Evolutionary conservation across 2,329 filamentous ascomycete genomes (phyloP).

Genomic region (Hypoxylon sp.): DNA sequence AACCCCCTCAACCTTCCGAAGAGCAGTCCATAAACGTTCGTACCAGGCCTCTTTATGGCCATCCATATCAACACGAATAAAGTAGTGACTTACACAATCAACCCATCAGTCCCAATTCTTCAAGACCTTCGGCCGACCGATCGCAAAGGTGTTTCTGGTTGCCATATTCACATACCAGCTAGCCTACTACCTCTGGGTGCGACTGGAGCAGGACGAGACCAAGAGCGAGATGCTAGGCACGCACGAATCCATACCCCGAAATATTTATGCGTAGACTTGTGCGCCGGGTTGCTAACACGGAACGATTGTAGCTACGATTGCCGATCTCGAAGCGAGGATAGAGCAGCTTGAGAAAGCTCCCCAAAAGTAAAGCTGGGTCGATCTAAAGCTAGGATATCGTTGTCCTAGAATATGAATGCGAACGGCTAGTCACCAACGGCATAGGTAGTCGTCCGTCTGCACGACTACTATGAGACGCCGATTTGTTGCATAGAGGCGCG

Average conservation of each 20-base stretch:
- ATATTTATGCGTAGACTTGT: background rate
- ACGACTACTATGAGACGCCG: no score
- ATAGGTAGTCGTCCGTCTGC: no score
- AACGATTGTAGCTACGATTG: slow-evolving; percentile 38
- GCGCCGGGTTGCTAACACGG: slow-evolving; percentile 17
- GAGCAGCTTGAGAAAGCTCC: slow-evolving; percentile 42
- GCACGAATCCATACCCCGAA: slow-evolving; percentile 29
- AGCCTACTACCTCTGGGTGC: slow-evolving; percentile 77
- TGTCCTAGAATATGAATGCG: no score
- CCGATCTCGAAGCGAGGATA: slow-evolving; percentile 44
- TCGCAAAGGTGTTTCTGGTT: slow-evolving; percentile 77
- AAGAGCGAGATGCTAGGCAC: slow-evolving; percentile 66
- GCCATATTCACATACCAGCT: slow-evolving; percentile 82
- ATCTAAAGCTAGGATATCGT: no score
- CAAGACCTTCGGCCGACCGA: slow-evolving; percentile 75
- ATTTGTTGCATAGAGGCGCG: background rate
- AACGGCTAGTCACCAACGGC: background rate
- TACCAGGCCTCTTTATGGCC: no score
- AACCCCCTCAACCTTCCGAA: slow-evolving; percentile 6
- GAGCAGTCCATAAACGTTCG: slow-evolving; percentile 33
- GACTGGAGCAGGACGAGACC: slow-evolving; percentile 76
- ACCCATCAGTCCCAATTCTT: slow-evolving; percentile 71
- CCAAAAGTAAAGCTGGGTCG: no score
- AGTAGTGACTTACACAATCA: background rate
- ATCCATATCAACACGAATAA: background rate